Evolutionary conservation across 2,329 filamentous ascomycete genomes (phyloP).

Genomic region (Boeremia lycopersici): DNA sequence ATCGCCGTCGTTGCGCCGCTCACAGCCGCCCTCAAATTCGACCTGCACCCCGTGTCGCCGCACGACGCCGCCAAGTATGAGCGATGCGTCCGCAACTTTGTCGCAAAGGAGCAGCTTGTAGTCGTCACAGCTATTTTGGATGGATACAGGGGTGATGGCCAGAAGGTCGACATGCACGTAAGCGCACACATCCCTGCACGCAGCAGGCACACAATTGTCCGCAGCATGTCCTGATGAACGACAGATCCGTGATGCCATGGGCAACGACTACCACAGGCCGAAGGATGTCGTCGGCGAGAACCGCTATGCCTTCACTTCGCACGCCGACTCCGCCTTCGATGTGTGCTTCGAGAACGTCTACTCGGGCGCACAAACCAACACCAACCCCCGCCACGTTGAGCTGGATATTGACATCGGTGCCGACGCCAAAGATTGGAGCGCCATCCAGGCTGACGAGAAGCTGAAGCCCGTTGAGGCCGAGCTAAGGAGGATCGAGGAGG

Average conservation of each 20-base stretch:
- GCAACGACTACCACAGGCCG: constrained; percentile 92
- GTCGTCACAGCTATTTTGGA: constrained; percentile 90
- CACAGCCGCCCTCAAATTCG: constrained; percentile 83
- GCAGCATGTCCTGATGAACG: neutral
- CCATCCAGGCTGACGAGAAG: constrained; percentile 95
- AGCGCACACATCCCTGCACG: constrained; percentile 40
- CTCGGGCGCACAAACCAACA: constrained; percentile 51
- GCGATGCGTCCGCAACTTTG: constrained; percentile 96
- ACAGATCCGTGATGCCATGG: constrained; percentile 92
- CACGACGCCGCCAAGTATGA: constrained; percentile 70
- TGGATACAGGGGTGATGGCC: constrained; percentile 88
- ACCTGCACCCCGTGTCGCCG: constrained; percentile 73
- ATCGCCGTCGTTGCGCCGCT: constrained; percentile 52
- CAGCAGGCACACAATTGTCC: neutral
- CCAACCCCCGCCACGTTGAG: constrained; percentile 73
- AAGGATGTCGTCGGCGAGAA: constrained; percentile 92
- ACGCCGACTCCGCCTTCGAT: constrained; percentile 90
- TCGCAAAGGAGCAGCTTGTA: constrained; percentile 87
- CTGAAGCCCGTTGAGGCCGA: constrained; percentile 96
- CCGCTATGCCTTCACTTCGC: constrained; percentile 91
- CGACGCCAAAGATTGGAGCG: constrained; percentile 97
- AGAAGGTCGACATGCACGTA: constrained; percentile 93
- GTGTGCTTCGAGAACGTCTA: constrained; percentile 93
- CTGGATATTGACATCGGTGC: constrained; percentile 96
- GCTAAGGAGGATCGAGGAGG: constrained; percentile 88